phyloP scores from a whole-genome alignment of 2,329 filamentous ascomycete species.

The Leptosphaerulina australis region DNA sequence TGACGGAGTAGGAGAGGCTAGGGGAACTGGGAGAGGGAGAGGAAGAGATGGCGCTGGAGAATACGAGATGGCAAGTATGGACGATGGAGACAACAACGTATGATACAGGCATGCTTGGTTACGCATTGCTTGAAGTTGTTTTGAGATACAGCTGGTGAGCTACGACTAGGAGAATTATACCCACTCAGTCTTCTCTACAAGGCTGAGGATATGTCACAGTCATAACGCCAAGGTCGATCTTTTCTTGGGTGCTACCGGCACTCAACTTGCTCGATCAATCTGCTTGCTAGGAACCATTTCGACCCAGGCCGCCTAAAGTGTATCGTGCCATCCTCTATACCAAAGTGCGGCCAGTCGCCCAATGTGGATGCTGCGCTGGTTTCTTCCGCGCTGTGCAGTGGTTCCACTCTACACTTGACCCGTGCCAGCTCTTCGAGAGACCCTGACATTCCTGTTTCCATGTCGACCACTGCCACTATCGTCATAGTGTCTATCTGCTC shows the following conservation, averaged over 20 bases:
- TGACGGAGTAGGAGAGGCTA: conserved; percentile 48
- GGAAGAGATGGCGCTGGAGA: conserved; percentile 54
- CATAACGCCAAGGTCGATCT: neutral
- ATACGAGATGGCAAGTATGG: conserved; percentile 57
- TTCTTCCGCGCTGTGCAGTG: conserved; percentile 21
- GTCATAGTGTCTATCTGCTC: conserved; percentile 16
- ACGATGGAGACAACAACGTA: conserved; percentile 45
- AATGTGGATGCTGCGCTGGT: conserved; percentile 9
- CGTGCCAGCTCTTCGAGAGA: conserved; percentile 24
- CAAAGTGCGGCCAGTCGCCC: conserved; percentile 35
- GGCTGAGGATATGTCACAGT: neutral
- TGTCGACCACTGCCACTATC: conserved; percentile 25
- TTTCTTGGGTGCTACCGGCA: conserved; percentile 30
- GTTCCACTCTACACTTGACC: conserved; percentile 29
- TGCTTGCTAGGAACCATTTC: conserved; percentile 41
- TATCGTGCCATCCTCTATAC: conserved; percentile 39
- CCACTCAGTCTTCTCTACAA: conserved; percentile 6
- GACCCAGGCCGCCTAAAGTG: conserved; percentile 34
- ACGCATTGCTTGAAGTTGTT: conserved; percentile 40
- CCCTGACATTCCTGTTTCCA: conserved; percentile 14
- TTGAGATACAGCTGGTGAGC: conserved; percentile 16
- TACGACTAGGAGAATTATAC: conserved; percentile 20
- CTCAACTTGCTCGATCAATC: conserved; percentile 45
- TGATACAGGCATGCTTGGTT: conserved; percentile 25
- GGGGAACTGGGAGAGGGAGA: conserved; percentile 49